Conservation (phyloP, 2,329 filamentous ascomycete species). For the Pseudocercospora vitis region DNA sequence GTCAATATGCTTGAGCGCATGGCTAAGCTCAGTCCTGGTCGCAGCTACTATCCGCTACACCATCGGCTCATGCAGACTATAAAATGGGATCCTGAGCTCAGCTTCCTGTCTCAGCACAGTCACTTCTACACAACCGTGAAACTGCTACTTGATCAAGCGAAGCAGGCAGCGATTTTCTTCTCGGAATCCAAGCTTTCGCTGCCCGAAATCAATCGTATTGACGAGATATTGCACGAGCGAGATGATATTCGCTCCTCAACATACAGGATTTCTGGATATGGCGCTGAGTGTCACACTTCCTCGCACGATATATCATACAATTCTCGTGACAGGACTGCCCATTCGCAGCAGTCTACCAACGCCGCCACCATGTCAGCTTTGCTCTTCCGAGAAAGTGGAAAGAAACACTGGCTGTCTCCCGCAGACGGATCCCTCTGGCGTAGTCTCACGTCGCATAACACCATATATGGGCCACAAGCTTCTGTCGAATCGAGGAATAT, state of each 20-base stretch:
- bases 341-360: constrained; percentile 2
- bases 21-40: constrained; percentile 37
- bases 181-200: too few species aligned
- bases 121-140: constrained; percentile 29
- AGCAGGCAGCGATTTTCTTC: constrained; percentile 17
- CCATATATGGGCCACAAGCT: constrained; percentile 1
- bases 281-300: constrained; percentile 34
- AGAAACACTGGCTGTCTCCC: constrained; percentile 11
- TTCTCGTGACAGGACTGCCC: constrained; percentile 17
- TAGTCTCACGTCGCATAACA: too few species aligned
- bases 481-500: background rate
- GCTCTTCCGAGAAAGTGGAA: background rate
- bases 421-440: constrained; percentile 8
- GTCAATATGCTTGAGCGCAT: constrained; percentile 32
- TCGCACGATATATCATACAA: constrained; percentile 32
- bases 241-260: constrained; percentile 11
- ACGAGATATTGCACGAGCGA: constrained; percentile 8
- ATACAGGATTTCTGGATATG: constrained; percentile 33
- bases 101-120: constrained; percentile 46
- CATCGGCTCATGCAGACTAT: constrained; percentile 47
- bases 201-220: constrained; percentile 7
- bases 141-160: constrained; percentile 32
- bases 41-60: constrained; percentile 48
- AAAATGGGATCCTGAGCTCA: constrained; percentile 44
- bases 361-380: constrained; percentile 8